phyloP scores from a whole-genome alignment of 2,329 filamentous ascomycete genomes.

The Arthrobotrys conoides region DNA sequence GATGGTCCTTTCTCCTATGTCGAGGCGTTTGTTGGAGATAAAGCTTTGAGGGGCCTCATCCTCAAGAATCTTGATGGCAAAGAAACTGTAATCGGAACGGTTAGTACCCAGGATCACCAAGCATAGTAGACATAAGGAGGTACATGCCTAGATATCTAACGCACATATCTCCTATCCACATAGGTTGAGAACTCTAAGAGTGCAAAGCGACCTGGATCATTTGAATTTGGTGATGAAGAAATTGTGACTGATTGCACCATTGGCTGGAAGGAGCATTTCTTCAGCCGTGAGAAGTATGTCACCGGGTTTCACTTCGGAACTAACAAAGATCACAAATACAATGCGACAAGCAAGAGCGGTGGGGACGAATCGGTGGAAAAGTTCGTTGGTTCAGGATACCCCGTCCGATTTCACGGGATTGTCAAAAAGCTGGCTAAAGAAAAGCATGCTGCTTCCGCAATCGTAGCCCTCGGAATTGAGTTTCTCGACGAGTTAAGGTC shows the following conservation, averaged over 20 bases:
- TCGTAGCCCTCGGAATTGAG: slow-evolving; percentile 48
- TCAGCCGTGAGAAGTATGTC: slow-evolving; percentile 39
- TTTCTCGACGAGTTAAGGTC: slow-evolving; percentile 41
- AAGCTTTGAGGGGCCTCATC: slow-evolving; percentile 41
- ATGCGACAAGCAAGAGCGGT: slow-evolving; percentile 43
- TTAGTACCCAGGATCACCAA: background rate
- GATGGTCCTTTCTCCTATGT: slow-evolving; percentile 49
- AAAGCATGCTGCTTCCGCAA: slow-evolving; percentile 19
- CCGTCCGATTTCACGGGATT: slow-evolving; percentile 49
- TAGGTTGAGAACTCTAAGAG: slow-evolving; percentile 42
- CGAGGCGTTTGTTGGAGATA: slow-evolving; percentile 47
- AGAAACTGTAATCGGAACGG: slow-evolving; percentile 49
- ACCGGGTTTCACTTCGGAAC: slow-evolving; percentile 52
- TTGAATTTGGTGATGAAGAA: slow-evolving; percentile 49
- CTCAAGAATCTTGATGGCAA: slow-evolving; percentile 51
- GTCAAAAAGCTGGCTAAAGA: slow-evolving; percentile 38
- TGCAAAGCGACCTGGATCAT: slow-evolving; percentile 46
- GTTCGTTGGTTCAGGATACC: slow-evolving; percentile 47
- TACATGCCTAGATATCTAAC: background rate
- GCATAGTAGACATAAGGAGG: background rate
- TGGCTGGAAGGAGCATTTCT: slow-evolving; percentile 44
- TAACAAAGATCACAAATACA: slow-evolving; percentile 38
- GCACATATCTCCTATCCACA: background rate
- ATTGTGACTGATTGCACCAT: slow-evolving; percentile 46
- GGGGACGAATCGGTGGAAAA: slow-evolving; percentile 31